phyloP scores from a whole-genome alignment of 768 basidiomycete species.

The Rhodotorula taiwanensis region DNA sequence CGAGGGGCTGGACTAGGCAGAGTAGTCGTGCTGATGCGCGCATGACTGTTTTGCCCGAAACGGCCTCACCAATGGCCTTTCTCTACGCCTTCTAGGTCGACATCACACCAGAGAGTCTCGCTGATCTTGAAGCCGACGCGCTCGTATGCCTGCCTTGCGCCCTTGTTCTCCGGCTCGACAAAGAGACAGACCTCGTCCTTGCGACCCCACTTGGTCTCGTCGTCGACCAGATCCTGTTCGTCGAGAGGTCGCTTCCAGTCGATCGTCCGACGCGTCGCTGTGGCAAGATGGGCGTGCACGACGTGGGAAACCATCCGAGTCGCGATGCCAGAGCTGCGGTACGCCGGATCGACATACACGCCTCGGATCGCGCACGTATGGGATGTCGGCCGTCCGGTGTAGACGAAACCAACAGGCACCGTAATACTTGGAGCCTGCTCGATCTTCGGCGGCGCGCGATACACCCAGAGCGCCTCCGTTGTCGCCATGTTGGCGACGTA shows the following conservation, averaged over 20 bases:
- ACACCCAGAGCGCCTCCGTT: conserved; percentile 3
- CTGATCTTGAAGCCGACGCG: conserved; percentile 1
- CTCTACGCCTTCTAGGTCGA: conserved; percentile 5
- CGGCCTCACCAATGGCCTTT: conserved; percentile 7
- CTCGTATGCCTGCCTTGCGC: conserved; percentile 3
- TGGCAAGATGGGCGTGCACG: conserved; percentile 10
- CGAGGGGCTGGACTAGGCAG: conserved; percentile 17
- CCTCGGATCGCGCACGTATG: conserved; percentile 17
- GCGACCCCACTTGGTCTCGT: not conserved
- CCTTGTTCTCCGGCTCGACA: conserved; percentile 5
- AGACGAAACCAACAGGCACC: conserved; percentile 13
- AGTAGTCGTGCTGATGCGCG: not conserved
- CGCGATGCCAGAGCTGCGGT: conserved; percentile 6
- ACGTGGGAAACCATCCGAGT: conserved; percentile 1
- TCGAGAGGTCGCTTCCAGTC: not conserved
- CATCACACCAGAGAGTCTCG: conserved; percentile 3
- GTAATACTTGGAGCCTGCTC: no score
- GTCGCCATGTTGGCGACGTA: not conserved
- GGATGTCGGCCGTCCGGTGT: conserved; percentile 13
- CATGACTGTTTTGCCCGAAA: not conserved
- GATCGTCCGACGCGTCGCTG: not conserved
- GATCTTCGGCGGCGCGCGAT: not conserved
- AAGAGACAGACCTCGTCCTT: conserved; percentile 29
- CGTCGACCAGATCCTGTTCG: not conserved
- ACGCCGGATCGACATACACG: not conserved